phyloP scores from a whole-genome alignment of 768 basidiomycete species.

The Phylloporus scabripes region DNA sequence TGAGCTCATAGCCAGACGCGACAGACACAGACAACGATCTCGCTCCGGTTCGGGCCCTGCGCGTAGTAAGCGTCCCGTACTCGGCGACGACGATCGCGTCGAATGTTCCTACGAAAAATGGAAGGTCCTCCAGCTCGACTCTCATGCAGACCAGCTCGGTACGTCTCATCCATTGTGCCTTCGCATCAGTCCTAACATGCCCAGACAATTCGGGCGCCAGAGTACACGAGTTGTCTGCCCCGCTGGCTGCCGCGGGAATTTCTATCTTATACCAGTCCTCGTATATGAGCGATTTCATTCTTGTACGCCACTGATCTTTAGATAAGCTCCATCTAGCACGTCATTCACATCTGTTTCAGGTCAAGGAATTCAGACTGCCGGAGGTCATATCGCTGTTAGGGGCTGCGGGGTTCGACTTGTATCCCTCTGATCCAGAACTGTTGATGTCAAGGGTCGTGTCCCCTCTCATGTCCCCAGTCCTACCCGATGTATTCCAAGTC shows the following conservation, averaged over 20 bases:
- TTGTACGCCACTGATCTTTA: slow-evolving; percentile 42
- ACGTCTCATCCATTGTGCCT: slow-evolving; percentile 16
- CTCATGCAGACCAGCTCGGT: slow-evolving; percentile 69
- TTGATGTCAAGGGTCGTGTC: slow-evolving; percentile 28
- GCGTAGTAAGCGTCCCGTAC: slow-evolving; percentile 19
- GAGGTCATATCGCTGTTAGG: slow-evolving; percentile 58
- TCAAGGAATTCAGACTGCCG: slow-evolving; percentile 59
- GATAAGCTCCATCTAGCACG: background rate
- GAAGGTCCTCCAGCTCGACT: slow-evolving; percentile 79
- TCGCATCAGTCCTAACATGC: slow-evolving; percentile 1
- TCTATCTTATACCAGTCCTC: slow-evolving; percentile 81
- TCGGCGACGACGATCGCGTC: slow-evolving; percentile 41
- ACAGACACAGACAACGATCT: slow-evolving; percentile 43
- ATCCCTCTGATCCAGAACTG: slow-evolving; percentile 41
- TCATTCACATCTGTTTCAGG: slow-evolving; percentile 34
- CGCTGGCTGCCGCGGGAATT: slow-evolving; percentile 69
- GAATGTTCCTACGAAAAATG: slow-evolving; percentile 71
- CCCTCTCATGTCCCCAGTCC: slow-evolving; percentile 30
- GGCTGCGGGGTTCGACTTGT: slow-evolving; percentile 61
- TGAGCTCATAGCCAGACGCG: slow-evolving; percentile 52
- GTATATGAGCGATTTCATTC: slow-evolving; percentile 78
- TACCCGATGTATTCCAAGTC: slow-evolving; percentile 28
- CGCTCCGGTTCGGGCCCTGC: slow-evolving; percentile 35
- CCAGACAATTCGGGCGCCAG: slow-evolving; percentile 66
- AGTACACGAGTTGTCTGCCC: slow-evolving; percentile 70